Evolutionary conservation across 345 rosid species (phyloP), one percentile per base, ranked within the genome.

Genomic region (Euphorbia pulcherrima): DNA sequence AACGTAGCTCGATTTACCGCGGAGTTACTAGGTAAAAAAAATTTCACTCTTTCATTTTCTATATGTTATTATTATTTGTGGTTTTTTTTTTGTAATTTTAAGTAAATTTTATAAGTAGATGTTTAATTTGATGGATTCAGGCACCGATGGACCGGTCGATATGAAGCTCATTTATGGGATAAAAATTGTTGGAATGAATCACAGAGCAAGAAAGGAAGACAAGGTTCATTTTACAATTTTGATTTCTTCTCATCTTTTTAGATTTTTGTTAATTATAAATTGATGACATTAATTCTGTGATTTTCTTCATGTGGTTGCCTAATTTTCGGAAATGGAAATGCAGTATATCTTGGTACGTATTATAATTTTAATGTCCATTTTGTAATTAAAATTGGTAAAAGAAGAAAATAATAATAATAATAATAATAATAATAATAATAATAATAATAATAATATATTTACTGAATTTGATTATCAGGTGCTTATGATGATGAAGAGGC

Each of bases 401-500:
- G 17, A n/a, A 16, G 24, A 11, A 63, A 1, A 5, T 41, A 6
- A 41, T 12, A 6, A 6, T 9, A 2, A 41, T 41, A 8, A 41
- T 7, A 7, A 41, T 41, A 41, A 41, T 41, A 8, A 41, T 41
- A 41, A 41, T 41, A 41, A 41, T 41, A 41, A 41, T 6, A 41
- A 33, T 7, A 33, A 33, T 7, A 33, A 33, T 33, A 33, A 33
- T 33, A 33, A 33, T 33, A 7, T 7, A 33, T 33, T 33, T 33
- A 2, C 37, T 33, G 37, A 7, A 33, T 33, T 33, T 33, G 7
- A 7, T 3, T 0, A 0, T 51, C 61, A 90, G 98, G 97, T 20
- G 97, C 97, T 17, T 88, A 94, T 71, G 91, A 94, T 47, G 85
- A 89, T 67, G 97, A 94, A 79, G 90, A 78, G 75, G 92, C 92